phyloP scores from a whole-genome alignment of 805 yeast species.

The Lipomyces lipofer region DNA sequence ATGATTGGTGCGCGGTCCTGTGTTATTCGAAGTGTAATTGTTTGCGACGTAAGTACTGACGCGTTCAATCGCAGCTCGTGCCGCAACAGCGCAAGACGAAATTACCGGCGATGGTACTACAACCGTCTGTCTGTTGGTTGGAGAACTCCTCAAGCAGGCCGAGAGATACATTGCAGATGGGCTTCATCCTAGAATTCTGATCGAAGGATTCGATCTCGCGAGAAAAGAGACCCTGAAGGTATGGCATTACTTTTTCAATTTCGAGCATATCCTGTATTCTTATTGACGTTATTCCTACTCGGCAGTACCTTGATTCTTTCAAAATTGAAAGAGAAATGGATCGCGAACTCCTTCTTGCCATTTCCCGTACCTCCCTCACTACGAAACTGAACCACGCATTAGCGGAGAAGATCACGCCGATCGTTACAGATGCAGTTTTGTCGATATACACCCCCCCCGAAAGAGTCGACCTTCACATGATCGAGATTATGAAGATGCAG shows the following conservation, averaged over 20 bases:
- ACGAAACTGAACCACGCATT: slow-evolving; percentile 82
- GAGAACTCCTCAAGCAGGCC: slow-evolving; percentile 92
- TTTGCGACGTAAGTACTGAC: not conserved
- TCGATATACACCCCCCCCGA: slow-evolving; percentile 59
- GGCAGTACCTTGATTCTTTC: slow-evolving; percentile 61
- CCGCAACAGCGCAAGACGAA: slow-evolving; percentile 98
- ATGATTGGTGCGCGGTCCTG: slow-evolving; percentile 59
- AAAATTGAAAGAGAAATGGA: slow-evolving; percentile 61
- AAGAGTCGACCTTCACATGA: slow-evolving; percentile 86
- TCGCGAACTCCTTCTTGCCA: slow-evolving; percentile 86
- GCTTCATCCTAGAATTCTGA: slow-evolving; percentile 89
- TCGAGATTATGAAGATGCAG: slow-evolving; percentile 98
- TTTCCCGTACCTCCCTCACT: slow-evolving; percentile 83
- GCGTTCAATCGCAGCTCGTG: slow-evolving; percentile 61
- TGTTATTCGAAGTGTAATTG: not conserved
- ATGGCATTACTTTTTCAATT: not conserved
- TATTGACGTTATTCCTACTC: not conserved
- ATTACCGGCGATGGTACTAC: slow-evolving; percentile 99
- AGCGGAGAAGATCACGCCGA: slow-evolving; percentile 81
- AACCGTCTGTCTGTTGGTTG: slow-evolving; percentile 89
- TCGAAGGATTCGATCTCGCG: slow-evolving; percentile 93
- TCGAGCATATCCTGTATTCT: slow-evolving; percentile 16
- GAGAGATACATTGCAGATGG: slow-evolving; percentile 91
- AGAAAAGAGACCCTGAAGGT: slow-evolving; percentile 62
- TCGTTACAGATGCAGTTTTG: slow-evolving; percentile 94